Base-by-base conservation (phyloP, 1,284 basidiomycete species). In the Agroathelia rolfsii region DNA sequence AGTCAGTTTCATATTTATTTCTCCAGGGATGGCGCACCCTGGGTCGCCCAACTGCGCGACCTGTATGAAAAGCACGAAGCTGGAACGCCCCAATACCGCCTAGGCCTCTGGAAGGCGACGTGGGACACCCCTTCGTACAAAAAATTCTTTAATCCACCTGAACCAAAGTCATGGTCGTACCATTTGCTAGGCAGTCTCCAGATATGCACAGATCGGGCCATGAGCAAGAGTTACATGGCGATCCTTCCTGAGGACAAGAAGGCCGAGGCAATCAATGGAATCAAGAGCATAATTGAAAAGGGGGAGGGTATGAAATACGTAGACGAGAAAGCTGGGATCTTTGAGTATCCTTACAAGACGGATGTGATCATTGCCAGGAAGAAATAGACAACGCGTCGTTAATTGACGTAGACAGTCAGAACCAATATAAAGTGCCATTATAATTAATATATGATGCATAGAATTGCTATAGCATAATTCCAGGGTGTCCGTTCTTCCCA, bases 201-300 rank as follows among this genome's bases (percentile, higher is more conserved):
- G n/a, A 60, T 59, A 13, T 69, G 67, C 8, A 50, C 73, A n/a
- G 58, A 80, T 35, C 62, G 83, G 31, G 77, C 72, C 0, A 58
- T 55, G 34, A 84, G 72, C 58, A 85, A 84, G 59, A 84, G 81
- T 47, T 86, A 83, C 48, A 72, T 84, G 24, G 59, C 73, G 0
- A 46, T 80, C 8, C 58, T 81, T 13, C 55, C 66, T 1, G 61
- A 65, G 0, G 64, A 69, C 1, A 66, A 73, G 39, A 76, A 69
- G 50, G 48, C 52, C 12, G 57, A 59, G 26, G 62, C 81, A n/a
- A 47, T 52, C 13, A 44, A 60, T 10, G 62, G 67, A 26, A 49
- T 82, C 25, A 55, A 56, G 25, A 59, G 46, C 2, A 72, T 83
- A 30, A 42, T 81, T 7, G 45, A 56, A 35, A 52, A 40, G 20